These are phyloP conservation scores for Phytophthora lateralis DNA, from an alignment of 352 stramenopile genomes.

Conservation along the genomic window DNA sequence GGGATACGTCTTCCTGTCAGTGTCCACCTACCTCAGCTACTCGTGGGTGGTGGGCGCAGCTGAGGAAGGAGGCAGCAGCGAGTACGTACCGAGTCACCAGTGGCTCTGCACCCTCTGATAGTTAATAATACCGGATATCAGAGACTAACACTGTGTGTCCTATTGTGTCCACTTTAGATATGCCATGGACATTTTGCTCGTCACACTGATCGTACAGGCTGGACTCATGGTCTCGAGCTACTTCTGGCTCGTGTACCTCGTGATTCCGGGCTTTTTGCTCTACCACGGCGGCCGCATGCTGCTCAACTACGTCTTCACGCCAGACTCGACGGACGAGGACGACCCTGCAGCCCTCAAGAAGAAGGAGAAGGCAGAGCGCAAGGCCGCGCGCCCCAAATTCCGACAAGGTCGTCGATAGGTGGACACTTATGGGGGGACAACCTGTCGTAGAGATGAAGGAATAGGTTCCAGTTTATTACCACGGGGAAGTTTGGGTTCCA, in stretches of 20 bases:
- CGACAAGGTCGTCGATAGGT: slow-evolving; percentile 43
- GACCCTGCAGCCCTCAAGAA: slow-evolving; percentile 67
- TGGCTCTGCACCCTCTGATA: slow-evolving; percentile 12
- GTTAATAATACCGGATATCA: slow-evolving; percentile 18
- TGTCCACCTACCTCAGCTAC: slow-evolving; percentile 80
- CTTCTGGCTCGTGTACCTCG: slow-evolving; percentile 87
- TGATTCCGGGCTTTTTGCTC: slow-evolving; percentile 82
- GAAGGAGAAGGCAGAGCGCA: slow-evolving; percentile 80
- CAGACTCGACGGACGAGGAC: slow-evolving; percentile 55
- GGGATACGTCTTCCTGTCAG: slow-evolving; percentile 69
- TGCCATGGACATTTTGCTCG: slow-evolving; percentile 85
- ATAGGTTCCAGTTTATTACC: background rate
- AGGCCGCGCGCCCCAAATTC: slow-evolving; percentile 60
- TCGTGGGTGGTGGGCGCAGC: slow-evolving; percentile 80
- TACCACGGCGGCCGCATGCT: slow-evolving; percentile 79
- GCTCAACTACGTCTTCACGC: slow-evolving; percentile 86
- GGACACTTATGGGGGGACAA: background rate
- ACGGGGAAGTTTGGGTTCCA: slow-evolving; percentile 11
- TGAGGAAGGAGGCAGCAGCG: slow-evolving; percentile 79
- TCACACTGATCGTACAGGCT: slow-evolving; percentile 82
- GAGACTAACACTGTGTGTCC: slow-evolving; percentile 21
- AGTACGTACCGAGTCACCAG: slow-evolving; percentile 43
- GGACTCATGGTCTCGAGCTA: slow-evolving; percentile 84
- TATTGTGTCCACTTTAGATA: slow-evolving; percentile 43
- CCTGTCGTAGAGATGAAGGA: background rate